Evolutionary conservation across 2,329 filamentous ascomycete genomes (phyloP), one percentile per base, ranked within the genome.

Genomic region (Pseudocercospora macadamiae): DNA sequence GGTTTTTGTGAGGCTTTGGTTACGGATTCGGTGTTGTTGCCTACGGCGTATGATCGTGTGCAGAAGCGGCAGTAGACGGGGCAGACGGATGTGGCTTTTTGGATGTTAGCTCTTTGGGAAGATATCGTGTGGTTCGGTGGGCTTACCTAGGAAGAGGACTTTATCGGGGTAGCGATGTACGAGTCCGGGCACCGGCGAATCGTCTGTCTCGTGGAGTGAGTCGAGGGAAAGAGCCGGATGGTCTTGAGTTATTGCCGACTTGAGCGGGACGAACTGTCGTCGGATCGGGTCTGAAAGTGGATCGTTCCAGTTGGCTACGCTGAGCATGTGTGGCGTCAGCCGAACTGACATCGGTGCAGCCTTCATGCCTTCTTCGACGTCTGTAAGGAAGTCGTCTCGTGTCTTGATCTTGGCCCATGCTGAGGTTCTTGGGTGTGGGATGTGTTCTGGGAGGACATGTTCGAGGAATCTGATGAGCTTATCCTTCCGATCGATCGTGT

Each of bases 131-230:
- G 23, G 44, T 9, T 28, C 8, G 36, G 36, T n/a, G 16, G n/a
- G 65, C 78, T 70, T 72, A 86, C 84, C 80, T 26, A 88, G 73
- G 55, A 88, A 86, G 4, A 88, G 71, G 2, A 82, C 85, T 70
- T 85, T 86, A 59, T 87, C 84, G 0, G 80, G 80, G 68, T 89
- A 88, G n/a, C 85, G 78, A 68, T 87, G 85, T 2, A 88, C 83
- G 2, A 88, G 70, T 0, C 83, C 84, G 14, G 77, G 74, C 2
- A 86, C 82, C 0, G 83, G 82, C 5, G 79, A 82, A 64, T 87
- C 83, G 3, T 74, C 72, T 25, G 75, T 74, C 73, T 88, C 85
- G 44, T 83, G 75, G n/a, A 88, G 72, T 0, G 85, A 85, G 68
- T 88, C 86, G 3, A 86, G 67, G 0, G 73, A 74, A n/a, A 83